A percentile compares a stretch with the other conserved stretches of the same genome.
These are phyloP conservation scores for Mycena capillaripes DNA, from an alignment of 768 basidiomycete species.

Conservation along the genomic window DNA sequence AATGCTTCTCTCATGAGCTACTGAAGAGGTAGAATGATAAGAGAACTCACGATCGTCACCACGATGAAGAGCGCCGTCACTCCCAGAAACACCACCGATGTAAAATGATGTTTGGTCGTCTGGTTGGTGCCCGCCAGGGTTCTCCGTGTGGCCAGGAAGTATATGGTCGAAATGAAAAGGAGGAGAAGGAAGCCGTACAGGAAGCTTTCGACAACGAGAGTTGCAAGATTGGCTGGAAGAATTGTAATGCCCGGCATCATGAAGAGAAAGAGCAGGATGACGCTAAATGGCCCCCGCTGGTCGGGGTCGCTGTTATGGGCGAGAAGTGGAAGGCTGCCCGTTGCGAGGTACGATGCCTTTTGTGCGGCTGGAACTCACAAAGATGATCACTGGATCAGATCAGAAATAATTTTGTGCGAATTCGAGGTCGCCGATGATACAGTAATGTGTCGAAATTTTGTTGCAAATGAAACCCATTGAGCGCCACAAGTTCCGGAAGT, in stretches of 20 bases:
- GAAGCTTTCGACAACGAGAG: slow-evolving; percentile 27
- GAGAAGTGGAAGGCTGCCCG: too few species aligned
- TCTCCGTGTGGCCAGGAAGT: slow-evolving; percentile 10
- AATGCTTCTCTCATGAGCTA: neutral
- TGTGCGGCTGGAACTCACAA: too few species aligned
- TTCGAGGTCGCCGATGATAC: too few species aligned
- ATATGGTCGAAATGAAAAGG: slow-evolving; percentile 23
- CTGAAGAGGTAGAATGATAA: neutral
- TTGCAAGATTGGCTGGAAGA: slow-evolving; percentile 29
- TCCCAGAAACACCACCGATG: slow-evolving; percentile 13
- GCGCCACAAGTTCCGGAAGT: too few species aligned
- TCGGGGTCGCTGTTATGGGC: too few species aligned
- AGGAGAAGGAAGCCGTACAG: slow-evolving; percentile 32
- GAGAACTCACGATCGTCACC: slow-evolving; percentile 6
- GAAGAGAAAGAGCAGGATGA: too few species aligned
- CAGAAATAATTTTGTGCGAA: too few species aligned
- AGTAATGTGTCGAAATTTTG: too few species aligned
- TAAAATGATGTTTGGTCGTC: slow-evolving; percentile 7
- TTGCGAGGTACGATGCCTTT: too few species aligned
- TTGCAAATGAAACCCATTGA: too few species aligned
- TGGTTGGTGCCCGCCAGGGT: slow-evolving; percentile 16
- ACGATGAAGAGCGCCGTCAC: slow-evolving; percentile 18
- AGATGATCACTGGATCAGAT: too few species aligned
- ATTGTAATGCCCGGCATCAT: slow-evolving; percentile 18
- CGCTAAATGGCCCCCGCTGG: too few species aligned